Percentiles rank a stretch among this genome's conserved stretches.
phyloP scores from a whole-genome alignment of 371 early-diverging fungal genomes.

The Rhizopus sp. region DNA sequence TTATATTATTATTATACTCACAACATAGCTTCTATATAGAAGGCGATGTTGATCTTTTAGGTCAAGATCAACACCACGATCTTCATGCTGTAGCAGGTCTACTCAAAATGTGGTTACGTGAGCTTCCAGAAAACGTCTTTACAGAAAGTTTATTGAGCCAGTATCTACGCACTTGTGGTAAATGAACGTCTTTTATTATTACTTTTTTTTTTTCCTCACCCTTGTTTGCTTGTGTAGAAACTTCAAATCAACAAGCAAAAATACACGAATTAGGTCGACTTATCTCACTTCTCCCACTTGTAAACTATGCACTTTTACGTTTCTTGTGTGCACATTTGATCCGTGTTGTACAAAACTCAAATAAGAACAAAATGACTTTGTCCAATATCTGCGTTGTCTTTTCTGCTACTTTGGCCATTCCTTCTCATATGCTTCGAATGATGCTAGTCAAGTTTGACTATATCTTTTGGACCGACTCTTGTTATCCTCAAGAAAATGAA shows the following conservation, averaged over 20 bases:
- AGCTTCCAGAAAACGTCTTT: slow-evolving; percentile 84
- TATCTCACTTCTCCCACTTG: slow-evolving; percentile 75
- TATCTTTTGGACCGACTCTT: slow-evolving; percentile 70
- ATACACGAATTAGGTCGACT: slow-evolving; percentile 78
- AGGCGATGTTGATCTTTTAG: slow-evolving; percentile 38
- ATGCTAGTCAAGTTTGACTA: slow-evolving; percentile 87
- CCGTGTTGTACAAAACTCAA: slow-evolving; percentile 79
- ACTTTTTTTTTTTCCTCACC: background rate
- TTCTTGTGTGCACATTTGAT: slow-evolving; percentile 87
- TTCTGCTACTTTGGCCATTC: slow-evolving; percentile 90
- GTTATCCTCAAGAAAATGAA: background rate
- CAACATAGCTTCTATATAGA: slow-evolving; percentile 9
- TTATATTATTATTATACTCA: background rate
- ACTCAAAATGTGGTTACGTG: slow-evolving; percentile 90
- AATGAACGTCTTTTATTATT: slow-evolving; percentile 3
- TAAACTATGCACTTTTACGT: slow-evolving; percentile 89
- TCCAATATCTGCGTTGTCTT: slow-evolving; percentile 95
- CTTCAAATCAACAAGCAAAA: slow-evolving; percentile 70
- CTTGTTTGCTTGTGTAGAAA: slow-evolving; percentile 45
- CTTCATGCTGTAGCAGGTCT: slow-evolving; percentile 92
- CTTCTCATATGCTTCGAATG: slow-evolving; percentile 85
- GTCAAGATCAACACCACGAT: slow-evolving; percentile 72
- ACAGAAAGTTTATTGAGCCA: slow-evolving; percentile 77
- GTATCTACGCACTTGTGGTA: slow-evolving; percentile 79
- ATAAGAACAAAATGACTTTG: slow-evolving; percentile 91